Percentiles rank a stretch among this genome's conserved stretches.
phyloP scores from a whole-genome alignment of 2,329 filamentous ascomycete species.

The Raffaelea arxii region DNA sequence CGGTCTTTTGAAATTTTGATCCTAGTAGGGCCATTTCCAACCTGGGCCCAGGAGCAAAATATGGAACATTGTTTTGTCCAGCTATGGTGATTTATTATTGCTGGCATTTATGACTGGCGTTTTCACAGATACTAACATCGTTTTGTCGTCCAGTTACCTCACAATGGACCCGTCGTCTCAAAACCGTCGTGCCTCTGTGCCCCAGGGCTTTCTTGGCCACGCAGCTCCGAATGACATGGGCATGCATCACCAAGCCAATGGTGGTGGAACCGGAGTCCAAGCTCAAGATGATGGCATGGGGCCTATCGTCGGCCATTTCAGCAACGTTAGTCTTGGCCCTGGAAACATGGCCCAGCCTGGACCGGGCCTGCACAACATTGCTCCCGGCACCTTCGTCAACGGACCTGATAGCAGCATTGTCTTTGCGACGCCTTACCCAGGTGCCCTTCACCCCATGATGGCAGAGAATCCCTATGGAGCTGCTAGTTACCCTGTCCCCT shows the following conservation, averaged over 20 bases:
- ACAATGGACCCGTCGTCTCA: background rate
- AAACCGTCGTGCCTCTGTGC: background rate
- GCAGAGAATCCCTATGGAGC: constrained; percentile 15
- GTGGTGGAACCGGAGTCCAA: background rate
- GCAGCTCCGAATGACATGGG: background rate
- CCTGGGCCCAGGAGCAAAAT: too few species aligned
- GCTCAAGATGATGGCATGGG: constrained; percentile 11
- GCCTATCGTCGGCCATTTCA: constrained; percentile 21
- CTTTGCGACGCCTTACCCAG: constrained; percentile 14
- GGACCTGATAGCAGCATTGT: constrained; percentile 19
- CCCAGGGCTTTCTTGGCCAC: background rate
- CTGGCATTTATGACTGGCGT: too few species aligned
- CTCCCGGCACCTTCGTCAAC: constrained; percentile 14
- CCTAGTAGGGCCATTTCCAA: too few species aligned
- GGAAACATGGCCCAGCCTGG: constrained; percentile 14
- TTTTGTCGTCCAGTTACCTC: background rate
- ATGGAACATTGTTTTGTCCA: too few species aligned
- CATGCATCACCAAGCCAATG: constrained; percentile 2
- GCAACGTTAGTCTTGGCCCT: constrained; percentile 15
- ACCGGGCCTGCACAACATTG: constrained; percentile 16
- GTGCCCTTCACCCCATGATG: constrained; percentile 17
- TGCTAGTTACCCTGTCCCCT: constrained; percentile 16
- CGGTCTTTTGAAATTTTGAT: too few species aligned
- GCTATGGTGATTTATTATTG: too few species aligned
- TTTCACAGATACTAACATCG: too few species aligned